These are phyloP conservation scores for Fusarium avenaceum DNA, from an alignment of 2,329 filamentous ascomycete genomes.

Conservation along the genomic window DNA sequence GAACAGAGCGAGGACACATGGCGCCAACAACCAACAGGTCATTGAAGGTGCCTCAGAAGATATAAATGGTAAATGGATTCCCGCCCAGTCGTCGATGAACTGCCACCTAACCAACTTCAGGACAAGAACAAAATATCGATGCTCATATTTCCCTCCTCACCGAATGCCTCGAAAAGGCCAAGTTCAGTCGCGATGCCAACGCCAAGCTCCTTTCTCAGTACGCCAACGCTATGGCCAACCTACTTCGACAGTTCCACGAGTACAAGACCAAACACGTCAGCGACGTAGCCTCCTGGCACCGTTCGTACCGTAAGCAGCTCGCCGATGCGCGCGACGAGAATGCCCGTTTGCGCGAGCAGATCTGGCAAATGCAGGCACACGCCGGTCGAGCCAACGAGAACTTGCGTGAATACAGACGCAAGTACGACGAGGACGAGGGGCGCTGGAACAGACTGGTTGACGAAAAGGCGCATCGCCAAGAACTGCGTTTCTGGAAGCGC, in stretches of 20 bases:
- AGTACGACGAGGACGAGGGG: constrained; percentile 68
- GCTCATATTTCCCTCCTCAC: constrained; percentile 71
- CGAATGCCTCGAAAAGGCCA: constrained; percentile 73
- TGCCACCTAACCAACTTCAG: constrained; percentile 53
- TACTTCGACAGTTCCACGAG: constrained; percentile 74
- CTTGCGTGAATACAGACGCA: constrained; percentile 68
- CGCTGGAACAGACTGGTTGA: constrained; percentile 68
- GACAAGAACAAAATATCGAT: constrained; percentile 71
- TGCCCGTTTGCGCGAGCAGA: constrained; percentile 72
- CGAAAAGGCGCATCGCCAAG: constrained; percentile 66
- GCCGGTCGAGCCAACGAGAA: constrained; percentile 70
- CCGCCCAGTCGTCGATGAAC: not conserved
- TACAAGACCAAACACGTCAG: constrained; percentile 74
- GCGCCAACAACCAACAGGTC: constrained; percentile 70
- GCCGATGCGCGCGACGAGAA: constrained; percentile 76
- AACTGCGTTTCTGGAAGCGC: constrained; percentile 75
- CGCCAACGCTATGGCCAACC: constrained; percentile 67
- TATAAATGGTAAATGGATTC: constrained; percentile 63
- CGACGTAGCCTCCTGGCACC: constrained; percentile 75
- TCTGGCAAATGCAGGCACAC: constrained; percentile 75
- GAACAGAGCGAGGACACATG: constrained; percentile 65
- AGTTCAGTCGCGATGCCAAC: constrained; percentile 72
- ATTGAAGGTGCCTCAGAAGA: constrained; percentile 68
- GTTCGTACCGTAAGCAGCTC: constrained; percentile 74
- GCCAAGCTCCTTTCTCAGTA: constrained; percentile 70